Evolutionary conservation across 2,329 filamentous ascomycete species (phyloP), one percentile per base, ranked within the genome.

Genomic region (Teratosphaeria gauchensis): DNA sequence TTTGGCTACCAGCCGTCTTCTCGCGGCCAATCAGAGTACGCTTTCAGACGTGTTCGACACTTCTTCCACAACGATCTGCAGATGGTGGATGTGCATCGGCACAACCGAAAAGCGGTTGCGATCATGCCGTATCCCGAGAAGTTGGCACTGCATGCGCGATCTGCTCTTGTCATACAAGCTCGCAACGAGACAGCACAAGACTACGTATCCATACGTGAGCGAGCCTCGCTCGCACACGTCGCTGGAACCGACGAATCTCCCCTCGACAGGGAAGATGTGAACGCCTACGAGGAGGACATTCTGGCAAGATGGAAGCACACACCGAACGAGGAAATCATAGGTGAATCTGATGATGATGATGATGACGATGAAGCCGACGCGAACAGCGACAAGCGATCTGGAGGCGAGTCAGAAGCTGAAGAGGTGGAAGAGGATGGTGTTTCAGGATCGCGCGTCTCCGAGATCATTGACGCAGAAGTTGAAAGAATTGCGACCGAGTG

Each of bases 391-490:
- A 66, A 71, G n/a, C 42, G 42, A n/a, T 48, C 42, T 19, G 68
- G 66, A n/a, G 51, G 21, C 62, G 70, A 66, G 57, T 70, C 58
- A 19, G 72, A 74, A 71, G 76, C 54, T 71, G 78, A 85, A 53
- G 74, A 80, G 32, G 84, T 86, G 60, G 72, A 74, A 48, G 73
- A 75, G 56, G 74, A 70, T 24, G 61, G 52, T n/a, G 53, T 61
- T 33, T 35, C 19, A 66, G 52, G 70, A 3, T 77, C 80, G 0
- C 76, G 82, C 48, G 75, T 88, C 24, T 71, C 79, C 2, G 63
- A 69, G 0, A 72, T 82, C 12, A 77, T 92, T 35, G 74, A 84
- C 31, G 71, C 80, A 19, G 78, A 76, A 30, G 78, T 89, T 11
- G 66, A 74, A 6, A 71, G 76, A 1, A 78, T 83, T 59, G 76